Evolutionary conservation across 2,329 filamentous ascomycete genomes (phyloP), one percentile per base, ranked within the genome.

Genomic region (Didymella segeticola): DNA sequence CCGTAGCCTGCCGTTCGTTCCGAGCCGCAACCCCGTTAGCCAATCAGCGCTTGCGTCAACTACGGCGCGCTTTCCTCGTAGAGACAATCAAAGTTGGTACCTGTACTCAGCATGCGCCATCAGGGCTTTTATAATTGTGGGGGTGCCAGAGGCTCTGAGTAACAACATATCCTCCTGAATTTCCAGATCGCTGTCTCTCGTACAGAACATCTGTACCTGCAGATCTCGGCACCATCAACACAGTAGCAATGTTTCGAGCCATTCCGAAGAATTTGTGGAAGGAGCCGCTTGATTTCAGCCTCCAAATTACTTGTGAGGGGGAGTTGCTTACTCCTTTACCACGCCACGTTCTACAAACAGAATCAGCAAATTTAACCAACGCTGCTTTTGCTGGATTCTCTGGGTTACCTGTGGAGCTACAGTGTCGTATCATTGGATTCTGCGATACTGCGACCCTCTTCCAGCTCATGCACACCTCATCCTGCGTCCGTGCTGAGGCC

Each of bases 401-500:
- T 31, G 23, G n/a, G 22, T 22, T 63, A 25, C 56, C 56, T 10
- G 31, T 34, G 9, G 58, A 61, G 36, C 49, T 63, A 10, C 55
- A 63, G 47, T 37, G 33, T 33, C 34, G 48, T 12, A 43, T 61
- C 27, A 11, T 63, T 8, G 11, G 37, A 17, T 61, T 54, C 15
- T 63, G 55, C 31, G 31, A 57, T 38, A 26, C 22, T 33, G 39
- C 51, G 17, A 57, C 53, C 17, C 60, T 63, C 27, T 63, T 61
- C 25, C 50, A 39, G 30, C 56, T 63, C 20, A 63, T 63, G 58
- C 58, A 54, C 3, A 50, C 53, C 2, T 63, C 58, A 12, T 43
- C 22, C 8, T 17, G 33, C 7, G 43, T 42, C 11, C 58, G 50
- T 5, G 5, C 43, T 19, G 53, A 59, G 38, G 57, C 57, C 8